These are phyloP conservation scores for Orbilia quercus DNA, from an alignment of 2,329 filamentous ascomycete genomes.

Conservation along the genomic window DNA sequence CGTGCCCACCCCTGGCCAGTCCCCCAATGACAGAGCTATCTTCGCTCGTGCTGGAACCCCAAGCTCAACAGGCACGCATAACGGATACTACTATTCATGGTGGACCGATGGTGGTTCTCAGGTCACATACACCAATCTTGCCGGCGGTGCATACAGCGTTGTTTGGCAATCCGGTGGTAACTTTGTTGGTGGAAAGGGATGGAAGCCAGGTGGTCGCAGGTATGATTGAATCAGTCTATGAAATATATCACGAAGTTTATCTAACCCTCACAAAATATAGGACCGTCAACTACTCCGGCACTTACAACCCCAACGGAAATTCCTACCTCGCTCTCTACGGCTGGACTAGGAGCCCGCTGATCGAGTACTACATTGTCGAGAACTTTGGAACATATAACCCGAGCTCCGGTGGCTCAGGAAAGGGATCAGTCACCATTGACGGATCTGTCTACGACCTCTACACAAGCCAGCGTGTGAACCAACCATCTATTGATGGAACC, in stretches of 20 bases:
- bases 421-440: constrained; percentile 63
- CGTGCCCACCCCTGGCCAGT: constrained; percentile 62
- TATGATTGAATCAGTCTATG: constrained; percentile 48
- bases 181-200: constrained; percentile 68
- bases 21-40: constrained; percentile 58
- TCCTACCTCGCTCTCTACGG: constrained; percentile 65
- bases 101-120: constrained; percentile 69
- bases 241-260: constrained; percentile 4
- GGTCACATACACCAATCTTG: constrained; percentile 70
- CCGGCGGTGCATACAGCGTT: constrained; percentile 67
- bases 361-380: constrained; percentile 65
- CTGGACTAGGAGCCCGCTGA: constrained; percentile 63
- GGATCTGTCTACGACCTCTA: constrained; percentile 64
- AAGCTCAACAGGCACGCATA: constrained; percentile 67
- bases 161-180: constrained; percentile 66
- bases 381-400: constrained; percentile 63
- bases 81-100: constrained; percentile 72
- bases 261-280: constrained; percentile 26
- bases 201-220: constrained; percentile 64
- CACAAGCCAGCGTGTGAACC: constrained; percentile 63
- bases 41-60: constrained; percentile 63
- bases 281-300: constrained; percentile 62
- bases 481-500: constrained; percentile 67
- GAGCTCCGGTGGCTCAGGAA: constrained; percentile 61
- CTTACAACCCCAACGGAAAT: constrained; percentile 60